Base-by-base conservation (phyloP, 352 stramenopile species). In the Aphanomyces astaci region DNA sequence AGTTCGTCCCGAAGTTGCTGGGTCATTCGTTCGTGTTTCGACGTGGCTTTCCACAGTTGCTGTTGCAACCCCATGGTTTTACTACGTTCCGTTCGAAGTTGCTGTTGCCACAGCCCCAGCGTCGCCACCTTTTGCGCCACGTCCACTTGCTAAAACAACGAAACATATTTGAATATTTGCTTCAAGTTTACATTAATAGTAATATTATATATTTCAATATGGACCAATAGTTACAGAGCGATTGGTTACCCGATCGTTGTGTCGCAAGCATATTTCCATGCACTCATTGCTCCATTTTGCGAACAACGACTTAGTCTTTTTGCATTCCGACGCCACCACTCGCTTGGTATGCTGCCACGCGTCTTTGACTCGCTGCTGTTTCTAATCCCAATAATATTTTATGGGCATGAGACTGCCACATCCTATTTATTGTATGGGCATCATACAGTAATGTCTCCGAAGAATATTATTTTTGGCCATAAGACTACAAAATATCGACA, bases 211-310 rank as follows among this genome's bases (percentile, higher is more conserved):
- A n/a, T n/a, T n/a, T 40, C 25, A 9, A 36, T 9, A 32, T 22
- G 30, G n/a, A 15, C 51, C 13, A 0, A 1, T 13, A 59, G 51
- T 13, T 7, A 43, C 53, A 45, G 4, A 45, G n/a, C 13, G 30
- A 59, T 15, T n/a, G 10, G 33, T 11, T 45, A 63, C 54, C 5
- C 60, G 60, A 28, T 66, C 60, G 28, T 66, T 66, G 48, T 66
- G 60, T 19, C 40, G 60, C 15, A 66, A 33, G 13, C 31, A 45
- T 9, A 57, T 17, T 22, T 66, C 60, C 2, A 39, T 66, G 27
- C 60, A 40, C 7, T 66, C 60, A 17, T 56, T 45, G 19, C 39
- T 56, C 60, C 60, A 66, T 53, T 66, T 55, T 5, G n/a, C 19
- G 25, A 66, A 27, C 30, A 39, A 40, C 30, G 60, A 15, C 60